Evolutionary conservation across 1,284 basidiomycete species (phyloP).

Genomic region (Papiliotrema terrestris): DNA sequence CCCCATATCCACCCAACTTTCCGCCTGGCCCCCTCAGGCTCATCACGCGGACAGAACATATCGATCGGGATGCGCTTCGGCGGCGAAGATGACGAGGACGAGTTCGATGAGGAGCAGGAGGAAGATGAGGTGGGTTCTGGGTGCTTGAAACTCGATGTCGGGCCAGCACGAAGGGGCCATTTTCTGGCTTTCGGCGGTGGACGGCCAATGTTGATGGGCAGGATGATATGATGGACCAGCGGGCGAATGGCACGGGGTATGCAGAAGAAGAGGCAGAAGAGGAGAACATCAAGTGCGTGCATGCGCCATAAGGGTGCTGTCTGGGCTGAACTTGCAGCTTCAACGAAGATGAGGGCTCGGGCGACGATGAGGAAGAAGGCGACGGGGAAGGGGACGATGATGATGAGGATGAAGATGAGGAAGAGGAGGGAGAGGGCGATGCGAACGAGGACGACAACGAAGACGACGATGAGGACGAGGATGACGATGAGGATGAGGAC

Average conservation of each 20-base stretch:
- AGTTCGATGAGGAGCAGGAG: conserved; percentile 13
- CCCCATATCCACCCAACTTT: no score
- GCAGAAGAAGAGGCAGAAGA: background rate
- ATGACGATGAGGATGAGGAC: conserved; percentile 17
- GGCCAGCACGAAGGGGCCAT: background rate
- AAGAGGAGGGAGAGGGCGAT: conserved; percentile 24
- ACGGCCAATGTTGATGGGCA: background rate
- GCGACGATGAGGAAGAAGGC: conserved; percentile 19
- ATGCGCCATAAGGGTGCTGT: background rate
- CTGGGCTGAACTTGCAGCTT: background rate
- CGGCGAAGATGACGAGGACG: conserved; percentile 44
- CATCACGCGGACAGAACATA: no score
- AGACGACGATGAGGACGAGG: conserved; percentile 15
- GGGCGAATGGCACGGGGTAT: no score
- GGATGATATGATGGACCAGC: background rate
- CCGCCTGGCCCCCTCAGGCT: no score
- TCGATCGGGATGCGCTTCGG: conserved; percentile 26
- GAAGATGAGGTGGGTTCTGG: conserved; percentile 6
- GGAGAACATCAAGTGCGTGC: conserved; percentile 1
- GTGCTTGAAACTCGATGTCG: background rate
- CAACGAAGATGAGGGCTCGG: conserved; percentile 3
- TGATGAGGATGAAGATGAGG: conserved; percentile 24
- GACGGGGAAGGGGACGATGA: conserved; percentile 25
- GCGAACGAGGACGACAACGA: conserved; percentile 23
- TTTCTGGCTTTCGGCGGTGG: background rate